Evolutionary conservation across 805 yeast genomes (phyloP).

Genomic region (Kazachstania bromeliacearum): DNA sequence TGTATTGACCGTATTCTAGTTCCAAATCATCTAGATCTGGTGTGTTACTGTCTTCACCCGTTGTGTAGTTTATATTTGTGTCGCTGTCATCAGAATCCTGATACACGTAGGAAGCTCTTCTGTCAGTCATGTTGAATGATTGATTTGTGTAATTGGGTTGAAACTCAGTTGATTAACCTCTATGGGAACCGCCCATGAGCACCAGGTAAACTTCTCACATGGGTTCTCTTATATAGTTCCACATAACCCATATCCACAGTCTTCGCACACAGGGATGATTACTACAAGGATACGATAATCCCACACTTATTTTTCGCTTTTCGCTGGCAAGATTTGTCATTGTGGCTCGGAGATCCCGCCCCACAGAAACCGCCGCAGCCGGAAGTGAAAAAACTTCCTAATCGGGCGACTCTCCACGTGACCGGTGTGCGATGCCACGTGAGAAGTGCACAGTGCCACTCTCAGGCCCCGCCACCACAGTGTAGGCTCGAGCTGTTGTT

Average conservation of each 20-base stretch:
- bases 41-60: background rate
- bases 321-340: no score
- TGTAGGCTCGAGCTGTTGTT: no score
- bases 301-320: background rate
- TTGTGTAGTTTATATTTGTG: background rate
- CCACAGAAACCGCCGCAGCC: no score
- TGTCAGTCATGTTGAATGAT: constrained; percentile 4
- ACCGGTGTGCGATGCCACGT: constrained; percentile 4
- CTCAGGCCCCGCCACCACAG: no score
- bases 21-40: constrained; percentile 22
- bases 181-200: background rate
- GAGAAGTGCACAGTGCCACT: background rate
- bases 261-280: background rate
- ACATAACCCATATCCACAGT: background rate
- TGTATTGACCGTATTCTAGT: constrained; percentile 22
- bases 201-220: no score
- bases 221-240: no score
- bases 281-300: background rate
- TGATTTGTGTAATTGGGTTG: background rate
- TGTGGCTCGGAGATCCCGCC: no score
- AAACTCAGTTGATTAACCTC: background rate
- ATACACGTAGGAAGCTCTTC: constrained; percentile 2
- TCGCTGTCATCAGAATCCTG: constrained; percentile 1
- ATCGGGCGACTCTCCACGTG: no score
- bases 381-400: no score